phyloP scores from a whole-genome alignment of 2,329 filamentous ascomycete species.

The Paecilomyces sp. region DNA sequence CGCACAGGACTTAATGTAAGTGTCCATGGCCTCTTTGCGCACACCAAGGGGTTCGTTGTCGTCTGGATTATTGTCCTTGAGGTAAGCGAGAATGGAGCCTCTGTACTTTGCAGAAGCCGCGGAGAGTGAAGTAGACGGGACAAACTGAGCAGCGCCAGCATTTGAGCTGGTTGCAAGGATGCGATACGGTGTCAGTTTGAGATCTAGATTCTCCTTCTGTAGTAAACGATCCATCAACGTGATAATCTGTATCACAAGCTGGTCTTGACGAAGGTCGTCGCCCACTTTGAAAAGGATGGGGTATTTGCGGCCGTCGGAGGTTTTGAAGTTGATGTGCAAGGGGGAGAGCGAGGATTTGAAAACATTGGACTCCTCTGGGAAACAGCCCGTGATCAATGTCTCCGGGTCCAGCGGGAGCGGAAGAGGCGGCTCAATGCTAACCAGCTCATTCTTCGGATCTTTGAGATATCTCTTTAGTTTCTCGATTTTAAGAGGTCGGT shows the following conservation, averaged over 20 bases:
- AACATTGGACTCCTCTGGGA: constrained; percentile 77
- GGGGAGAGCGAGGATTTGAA: constrained; percentile 95
- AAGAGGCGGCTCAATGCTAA: constrained; percentile 75
- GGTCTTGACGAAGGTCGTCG: constrained; percentile 92
- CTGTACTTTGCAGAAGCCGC: constrained; percentile 79
- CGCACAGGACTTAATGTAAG: constrained; percentile 89
- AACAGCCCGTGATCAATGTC: constrained; percentile 68
- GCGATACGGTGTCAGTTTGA: constrained; percentile 92
- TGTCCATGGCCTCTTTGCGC: constrained; percentile 87
- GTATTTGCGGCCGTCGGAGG: constrained; percentile 67
- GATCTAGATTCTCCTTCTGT: constrained; percentile 90
- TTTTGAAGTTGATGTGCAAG: constrained; percentile 85
- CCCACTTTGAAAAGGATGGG: constrained; percentile 96
- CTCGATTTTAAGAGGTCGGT: constrained; percentile 73
- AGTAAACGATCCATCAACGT: constrained; percentile 95
- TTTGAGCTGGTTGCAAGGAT: constrained; percentile 87
- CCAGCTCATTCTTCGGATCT: constrained; percentile 84
- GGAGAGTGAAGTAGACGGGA: constrained; percentile 78
- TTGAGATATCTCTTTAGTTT: constrained; percentile 75
- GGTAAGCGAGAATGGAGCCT: constrained; percentile 68
- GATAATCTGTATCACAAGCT: constrained; percentile 95
- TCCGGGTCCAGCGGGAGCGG: constrained; percentile 83
- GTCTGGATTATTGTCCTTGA: constrained; percentile 85
- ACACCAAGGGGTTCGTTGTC: constrained; percentile 73
- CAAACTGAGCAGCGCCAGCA: constrained; percentile 88